Evolutionary conservation across 352 stramenopile genomes (phyloP), one percentile per base, ranked within the genome.

Genomic region (Plasmopara viticola): DNA sequence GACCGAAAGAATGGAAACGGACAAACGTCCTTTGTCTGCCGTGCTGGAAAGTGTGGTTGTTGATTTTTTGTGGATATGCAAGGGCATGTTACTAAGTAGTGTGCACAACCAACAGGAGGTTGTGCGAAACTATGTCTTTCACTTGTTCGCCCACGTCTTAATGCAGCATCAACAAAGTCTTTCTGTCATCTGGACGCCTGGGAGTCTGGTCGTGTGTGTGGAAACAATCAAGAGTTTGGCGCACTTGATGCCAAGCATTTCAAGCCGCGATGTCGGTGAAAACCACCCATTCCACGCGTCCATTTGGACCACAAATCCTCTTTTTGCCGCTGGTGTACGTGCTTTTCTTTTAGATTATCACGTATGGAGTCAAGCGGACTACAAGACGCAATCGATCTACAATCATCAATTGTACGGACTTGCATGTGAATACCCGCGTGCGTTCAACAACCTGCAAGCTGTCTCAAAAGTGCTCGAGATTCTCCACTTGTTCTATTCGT

Each of bases 381-480:
- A 64, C 39, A 93, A 88, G 55, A 84, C 76, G 1, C 83, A 91
- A 56, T 90, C 79, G 5, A 88, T 91, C 38, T 90, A 74, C 54
- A 82, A 82, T 39, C 83, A 90, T 54, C 80, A 93, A 50, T 60
- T 93, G 5, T 86, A 90, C 47, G 56, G 62, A 5, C 51, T 93
- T n/a, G 76, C 74, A 1, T 87, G 75, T 25, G 76, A 87, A 33
- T 70, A 86, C 39, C 83, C 80, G 6, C 69, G 74, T 47, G 48
- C 77, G 6, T 74, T 91, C 30, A 86, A 87, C 51, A 74, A 87
- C 30, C 57, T 91, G 33, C 62, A 85, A 13, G 56, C 64, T 10
- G 73, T 90, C 0, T 42, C 72, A 5, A 80, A 84, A 45, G 43
- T 90, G 0, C 52, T 93, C 12, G 78, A 90, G 31, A 79, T 83